phyloP scores from a whole-genome alignment of 345 rosid species.

The Erodium maritimum region DNA sequence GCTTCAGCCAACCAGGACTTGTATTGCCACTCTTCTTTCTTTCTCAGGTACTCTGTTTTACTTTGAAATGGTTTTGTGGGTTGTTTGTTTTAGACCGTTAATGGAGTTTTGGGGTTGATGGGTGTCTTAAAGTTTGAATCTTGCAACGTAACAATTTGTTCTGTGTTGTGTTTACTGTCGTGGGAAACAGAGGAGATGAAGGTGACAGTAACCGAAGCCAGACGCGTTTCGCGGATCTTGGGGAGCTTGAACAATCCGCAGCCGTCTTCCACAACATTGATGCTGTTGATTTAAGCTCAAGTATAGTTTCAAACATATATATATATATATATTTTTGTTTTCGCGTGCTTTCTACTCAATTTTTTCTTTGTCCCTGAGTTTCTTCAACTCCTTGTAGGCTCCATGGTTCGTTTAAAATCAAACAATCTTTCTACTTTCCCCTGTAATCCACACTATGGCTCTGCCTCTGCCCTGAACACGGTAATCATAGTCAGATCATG shows the following conservation, averaged over 20 bases:
- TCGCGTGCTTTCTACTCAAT: neutral
- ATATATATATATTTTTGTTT: neutral
- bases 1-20: constrained; percentile 31
- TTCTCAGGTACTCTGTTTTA: constrained; percentile 31
- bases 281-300: constrained; percentile 58
- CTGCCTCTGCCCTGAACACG: constrained; percentile 40
- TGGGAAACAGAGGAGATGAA: constrained; percentile 24
- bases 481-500: constrained; percentile 22
- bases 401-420: constrained; percentile 36
- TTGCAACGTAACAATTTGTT: neutral
- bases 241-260: constrained; percentile 53
- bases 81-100: neutral
- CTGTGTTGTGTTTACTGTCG: constrained; percentile 4
- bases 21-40: constrained; percentile 48
- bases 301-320: constrained; percentile 16
- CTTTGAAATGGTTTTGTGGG: neutral
- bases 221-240: constrained; percentile 41
- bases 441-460: constrained; percentile 33
- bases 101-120: neutral
- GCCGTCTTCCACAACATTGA: constrained; percentile 38
- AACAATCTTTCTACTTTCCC: constrained; percentile 40
- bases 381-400: constrained; percentile 17
- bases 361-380: neutral
- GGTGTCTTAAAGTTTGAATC: neutral
- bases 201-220: constrained; percentile 15